Base-by-base conservation (phyloP, 345 rosid genomes). In the Ailanthus altissimus region DNA sequence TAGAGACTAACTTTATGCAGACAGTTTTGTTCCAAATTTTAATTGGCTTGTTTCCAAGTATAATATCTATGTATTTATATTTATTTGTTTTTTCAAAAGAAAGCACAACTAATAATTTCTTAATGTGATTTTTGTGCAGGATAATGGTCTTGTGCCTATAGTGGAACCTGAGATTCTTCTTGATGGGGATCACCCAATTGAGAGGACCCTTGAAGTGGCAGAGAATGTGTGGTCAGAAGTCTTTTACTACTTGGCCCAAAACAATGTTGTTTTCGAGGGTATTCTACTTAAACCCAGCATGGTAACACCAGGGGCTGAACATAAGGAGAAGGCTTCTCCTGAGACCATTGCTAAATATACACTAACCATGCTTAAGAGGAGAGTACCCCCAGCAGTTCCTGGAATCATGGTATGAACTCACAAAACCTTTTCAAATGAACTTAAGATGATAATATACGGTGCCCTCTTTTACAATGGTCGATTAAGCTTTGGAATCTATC, bases 161-260 rank as follows among this genome's bases (percentile, higher is more conserved):
- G 98, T 95, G 80, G 99, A 95, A 87, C 99, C 99, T 13, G 97
- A 95, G 91, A 93, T 95, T 85, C 98, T 95, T 86, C 91, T 95
- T 15, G 99, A 95, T 68, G 99, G 98, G 53, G 97, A 95, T 78
- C 98, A 95, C 84, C 86, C 95, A 15, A 93, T 95, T 62, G 97
- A 91, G 79, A 95, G 97, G 87, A 90, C 98, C 13, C 94, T 93
- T 38, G 97, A 89, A 85, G 99, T 95, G 80, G 99, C 99, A 60
- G 97, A 95, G 88, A 93, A 92, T 85, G 99, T 95, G 70, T 95
- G 99, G 99, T 89, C 97, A 10, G 97, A 95, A 78, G 99, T 95
- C 82, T 95, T 95, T 82, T 93, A 70, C 90, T 93, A 95, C 81
- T 83, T 95, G 91, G 98, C 98, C 3, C 87, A 95, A 82, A 93